Evolutionary conservation across 2,329 filamentous ascomycete genomes (phyloP).

Genomic region (Dissoconium aciculare): DNA sequence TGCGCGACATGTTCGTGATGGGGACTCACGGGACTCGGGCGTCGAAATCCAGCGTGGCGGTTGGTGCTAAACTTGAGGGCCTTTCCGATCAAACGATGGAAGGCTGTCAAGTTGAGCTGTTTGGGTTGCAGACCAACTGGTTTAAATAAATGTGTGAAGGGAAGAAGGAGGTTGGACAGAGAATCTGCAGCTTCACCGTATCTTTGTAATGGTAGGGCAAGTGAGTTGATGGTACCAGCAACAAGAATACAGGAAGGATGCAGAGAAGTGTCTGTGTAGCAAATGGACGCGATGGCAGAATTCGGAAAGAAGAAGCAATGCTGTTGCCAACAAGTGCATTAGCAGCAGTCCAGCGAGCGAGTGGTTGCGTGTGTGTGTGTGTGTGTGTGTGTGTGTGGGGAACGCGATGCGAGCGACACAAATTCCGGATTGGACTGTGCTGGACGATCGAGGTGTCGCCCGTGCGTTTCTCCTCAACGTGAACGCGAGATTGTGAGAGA

Average conservation of each 20-base stretch:
- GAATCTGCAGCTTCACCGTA: background rate
- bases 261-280: background rate
- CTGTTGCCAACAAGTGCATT: no score
- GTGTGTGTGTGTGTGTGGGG: no score
- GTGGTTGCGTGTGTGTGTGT: no score
- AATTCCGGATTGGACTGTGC: no score
- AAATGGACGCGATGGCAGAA: background rate
- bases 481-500: no score
- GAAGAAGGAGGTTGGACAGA: conserved; percentile 3
- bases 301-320: background rate
- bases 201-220: conserved; percentile 2
- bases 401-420: no score
- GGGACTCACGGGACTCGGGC: conserved; percentile 61
- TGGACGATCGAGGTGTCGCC: no score
- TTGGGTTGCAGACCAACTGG: conserved; percentile 2
- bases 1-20: background rate
- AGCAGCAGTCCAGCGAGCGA: no score
- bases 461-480: no score
- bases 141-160: conserved; percentile 3
- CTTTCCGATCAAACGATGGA: conserved; percentile 33
- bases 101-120: conserved; percentile 13
- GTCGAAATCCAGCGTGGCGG: conserved; percentile 99
- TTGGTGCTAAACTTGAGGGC: conserved; percentile 54
- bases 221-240: background rate
- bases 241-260: background rate